Conservation (phyloP, 495 filamentous ascomycete genomes). For the Penicillium alfredii region DNA sequence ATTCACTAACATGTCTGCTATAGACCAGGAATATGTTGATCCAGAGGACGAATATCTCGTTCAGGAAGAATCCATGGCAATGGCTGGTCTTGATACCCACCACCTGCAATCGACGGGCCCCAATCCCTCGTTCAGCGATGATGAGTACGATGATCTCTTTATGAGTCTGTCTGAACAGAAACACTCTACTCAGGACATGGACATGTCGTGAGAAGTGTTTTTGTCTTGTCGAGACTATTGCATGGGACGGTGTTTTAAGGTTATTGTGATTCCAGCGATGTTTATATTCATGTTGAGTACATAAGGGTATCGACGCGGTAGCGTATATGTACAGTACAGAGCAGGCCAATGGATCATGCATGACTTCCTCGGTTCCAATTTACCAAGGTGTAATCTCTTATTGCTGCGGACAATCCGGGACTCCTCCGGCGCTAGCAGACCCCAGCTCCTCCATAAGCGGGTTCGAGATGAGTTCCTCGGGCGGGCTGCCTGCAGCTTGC, state of each 20-base stretch:
- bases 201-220: constrained; percentile 29
- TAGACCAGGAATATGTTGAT: constrained; percentile 31
- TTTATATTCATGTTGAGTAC: constrained; percentile 10
- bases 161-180: constrained; percentile 29
- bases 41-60: constrained; percentile 30
- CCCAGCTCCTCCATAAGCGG: constrained; percentile 36
- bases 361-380: too few species aligned
- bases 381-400: constrained; percentile 11
- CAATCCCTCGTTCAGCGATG: constrained; percentile 44
- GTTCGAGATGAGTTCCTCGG: constrained; percentile 82
- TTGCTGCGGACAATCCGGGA: constrained; percentile 40
- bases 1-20: neutral
- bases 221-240: constrained; percentile 5
- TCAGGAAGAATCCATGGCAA: constrained; percentile 31
- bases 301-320: constrained; percentile 24
- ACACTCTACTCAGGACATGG: constrained; percentile 31
- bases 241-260: constrained; percentile 18
- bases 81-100: constrained; percentile 12
- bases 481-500: constrained; percentile 90
- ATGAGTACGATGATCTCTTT: constrained; percentile 51
- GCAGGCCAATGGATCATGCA: constrained; percentile 15
- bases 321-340: constrained; percentile 25
- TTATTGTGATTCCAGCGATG: constrained; percentile 3
- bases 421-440: constrained; percentile 18
- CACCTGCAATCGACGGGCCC: constrained; percentile 2